Conservation (phyloP, 768 basidiomycete genomes). For the Ramaria rubella region DNA sequence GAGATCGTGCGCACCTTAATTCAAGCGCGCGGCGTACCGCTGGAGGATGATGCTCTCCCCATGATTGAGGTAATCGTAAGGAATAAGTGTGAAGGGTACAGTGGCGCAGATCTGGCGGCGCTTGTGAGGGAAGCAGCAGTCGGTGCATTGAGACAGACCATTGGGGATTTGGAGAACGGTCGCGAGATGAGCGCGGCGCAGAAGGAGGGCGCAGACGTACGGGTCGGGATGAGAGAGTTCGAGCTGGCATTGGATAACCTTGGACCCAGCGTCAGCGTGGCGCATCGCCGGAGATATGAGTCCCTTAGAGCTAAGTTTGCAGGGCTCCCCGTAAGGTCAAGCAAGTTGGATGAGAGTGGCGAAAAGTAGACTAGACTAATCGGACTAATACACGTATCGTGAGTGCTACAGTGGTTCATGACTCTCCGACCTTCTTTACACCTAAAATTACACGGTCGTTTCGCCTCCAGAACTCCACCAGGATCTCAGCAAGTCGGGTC, state of each 20-base stretch:
- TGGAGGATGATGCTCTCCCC: slow-evolving; percentile 32
- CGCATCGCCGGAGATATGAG: slow-evolving; percentile 81
- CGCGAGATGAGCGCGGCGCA: not conserved
- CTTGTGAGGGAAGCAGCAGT: slow-evolving; percentile 88
- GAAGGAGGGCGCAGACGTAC: slow-evolving; percentile 18
- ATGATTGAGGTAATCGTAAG: slow-evolving; percentile 43
- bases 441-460: slow-evolving; percentile 68
- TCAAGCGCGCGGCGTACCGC: slow-evolving; percentile 54
- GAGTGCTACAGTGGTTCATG: slow-evolving; percentile 17
- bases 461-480: slow-evolving; percentile 86
- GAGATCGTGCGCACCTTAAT: slow-evolving; percentile 78
- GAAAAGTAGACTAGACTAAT: slow-evolving; percentile 9
- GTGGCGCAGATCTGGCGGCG: slow-evolving; percentile 86
- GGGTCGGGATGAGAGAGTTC: slow-evolving; percentile 66
- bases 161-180: slow-evolving; percentile 29
- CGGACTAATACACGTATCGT: not conserved
- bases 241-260: slow-evolving; percentile 69
- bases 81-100: slow-evolving; percentile 76
- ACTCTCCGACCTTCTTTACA: slow-evolving; percentile 54
- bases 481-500: slow-evolving; percentile 63
- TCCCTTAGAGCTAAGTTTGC: slow-evolving; percentile 75
- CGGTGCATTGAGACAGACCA: slow-evolving; percentile 55
- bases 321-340: slow-evolving; percentile 56
- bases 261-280: slow-evolving; percentile 73
- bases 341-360: slow-evolving; percentile 25